These are phyloP conservation scores for Dittrichia graveolens DNA, from an alignment of 129 eudicot species.

Conservation along the genomic window DNA sequence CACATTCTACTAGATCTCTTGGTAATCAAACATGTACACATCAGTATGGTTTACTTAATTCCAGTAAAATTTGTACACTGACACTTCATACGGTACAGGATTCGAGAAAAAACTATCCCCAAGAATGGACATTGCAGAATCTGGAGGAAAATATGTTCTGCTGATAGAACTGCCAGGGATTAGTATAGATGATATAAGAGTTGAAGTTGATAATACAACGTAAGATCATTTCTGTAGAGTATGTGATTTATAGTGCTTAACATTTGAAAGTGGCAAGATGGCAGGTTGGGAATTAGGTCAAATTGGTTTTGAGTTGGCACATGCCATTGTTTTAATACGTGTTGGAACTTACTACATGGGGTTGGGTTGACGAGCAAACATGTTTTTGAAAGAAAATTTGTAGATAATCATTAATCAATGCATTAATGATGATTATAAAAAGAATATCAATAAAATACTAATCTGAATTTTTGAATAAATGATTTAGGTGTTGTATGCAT, in stretches of 20 bases:
- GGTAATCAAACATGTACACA: constrained; percentile 29
- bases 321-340: not conserved
- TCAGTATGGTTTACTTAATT: constrained; percentile 5
- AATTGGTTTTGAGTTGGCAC: not conserved
- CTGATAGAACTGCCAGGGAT: constrained; percentile 41
- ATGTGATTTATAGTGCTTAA: not conserved
- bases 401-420: not conserved
- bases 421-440: not conserved
- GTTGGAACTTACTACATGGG: no score
- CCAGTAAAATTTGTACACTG: not conserved
- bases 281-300: not conserved
- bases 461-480: not conserved
- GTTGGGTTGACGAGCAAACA: not conserved
- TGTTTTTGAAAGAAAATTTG: not conserved
- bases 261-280: not conserved
- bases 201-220: constrained; percentile 39
- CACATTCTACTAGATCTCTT: constrained; percentile 11
- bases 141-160: constrained; percentile 31
- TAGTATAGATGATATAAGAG: constrained; percentile 35
- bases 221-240: constrained; percentile 21
- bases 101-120: constrained; percentile 30
- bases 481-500: not conserved
- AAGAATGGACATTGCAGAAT: constrained; percentile 38
- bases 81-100: constrained; percentile 22
- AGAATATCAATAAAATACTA: not conserved